Base-by-base conservation (phyloP, 202 grass and related monocot species). In the Eragrostis tef region DNA sequence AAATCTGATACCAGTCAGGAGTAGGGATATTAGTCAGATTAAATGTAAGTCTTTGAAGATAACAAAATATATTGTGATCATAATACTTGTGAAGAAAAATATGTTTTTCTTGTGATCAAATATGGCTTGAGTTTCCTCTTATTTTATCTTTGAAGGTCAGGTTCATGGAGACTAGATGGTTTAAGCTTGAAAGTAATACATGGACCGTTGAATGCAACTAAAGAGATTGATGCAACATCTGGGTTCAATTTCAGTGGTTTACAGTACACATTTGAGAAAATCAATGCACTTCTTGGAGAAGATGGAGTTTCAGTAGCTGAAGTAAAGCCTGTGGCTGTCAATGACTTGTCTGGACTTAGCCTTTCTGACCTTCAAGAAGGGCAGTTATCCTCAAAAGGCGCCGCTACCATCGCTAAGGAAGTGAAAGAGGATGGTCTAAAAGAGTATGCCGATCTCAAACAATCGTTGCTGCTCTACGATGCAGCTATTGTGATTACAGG, bases 121-220 rank as follows among this genome's bases (percentile, higher is more conserved):
- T n/a, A n/a, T n/a, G n/a, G n/a, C n/a, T n/a, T n/a, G 14, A 57
- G 7, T 25, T 49, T 81, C 49, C n/a, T 21, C 17, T 78, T 67
- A 17, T 63, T 72, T 63, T 90, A 70, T 53, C 67, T 54, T 77
- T 92, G 41, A 87, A 98, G 63, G 77, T 91, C 77, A 98, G 95
- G 92, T 87, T 98, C 95, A 77, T 98, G 95, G 92, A 93, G 90
- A 69, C 81, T 94, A 84, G 77, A 93, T 81, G 88, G 83, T 84
- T 79, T 93, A 74, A 79, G 74, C 44, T 86, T 98, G 77, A 94
- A 82, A 79, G 85, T 94, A 72, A 84, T 98, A n/a, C 80, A 90
- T 79, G 92, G 86, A 56, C 67, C 74, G 11, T 16, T 70, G 64
- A 22, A 51, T 62, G 50, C 65, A 41, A 39, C 82, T 80, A 47